Evolutionary conservation across 2,329 filamentous ascomycete genomes (phyloP).

Genomic region (Lasiodiplodia hormozganensis): DNA sequence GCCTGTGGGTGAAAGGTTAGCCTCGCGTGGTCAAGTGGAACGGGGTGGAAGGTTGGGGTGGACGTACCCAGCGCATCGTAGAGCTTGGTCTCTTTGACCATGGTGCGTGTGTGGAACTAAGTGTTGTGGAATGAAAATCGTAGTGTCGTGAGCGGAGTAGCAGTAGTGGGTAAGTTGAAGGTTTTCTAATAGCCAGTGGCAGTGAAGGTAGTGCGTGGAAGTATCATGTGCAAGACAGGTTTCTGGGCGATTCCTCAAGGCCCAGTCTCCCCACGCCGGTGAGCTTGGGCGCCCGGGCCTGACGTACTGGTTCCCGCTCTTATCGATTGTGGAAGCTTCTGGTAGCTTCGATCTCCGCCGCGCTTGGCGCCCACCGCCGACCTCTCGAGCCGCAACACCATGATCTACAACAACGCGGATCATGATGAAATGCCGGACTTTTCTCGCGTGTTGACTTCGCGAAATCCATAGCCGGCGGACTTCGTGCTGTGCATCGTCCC

Average conservation of each 20-base stretch:
- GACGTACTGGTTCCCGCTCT: conserved; percentile 20
- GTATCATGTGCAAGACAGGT: conserved; percentile 16
- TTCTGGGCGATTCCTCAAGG: conserved; percentile 25
- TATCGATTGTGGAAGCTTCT: conserved; percentile 27
- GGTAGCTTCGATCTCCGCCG: conserved; percentile 27
- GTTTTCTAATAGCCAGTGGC: conserved; percentile 22
- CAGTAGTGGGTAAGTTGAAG: not conserved
- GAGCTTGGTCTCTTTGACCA: conserved; percentile 95
- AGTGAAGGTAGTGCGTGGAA: conserved; percentile 12
- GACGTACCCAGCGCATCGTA: conserved; percentile 77
- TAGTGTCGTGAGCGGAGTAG: not conserved
- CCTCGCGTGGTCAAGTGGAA: not conserved
- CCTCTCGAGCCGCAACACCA: conserved; percentile 23
- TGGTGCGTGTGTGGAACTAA: conserved; percentile 46
- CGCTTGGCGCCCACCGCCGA: conserved; percentile 7
- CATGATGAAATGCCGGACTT: conserved; percentile 1
- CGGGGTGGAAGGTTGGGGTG: conserved; percentile 2
- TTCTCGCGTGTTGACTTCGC: not conserved
- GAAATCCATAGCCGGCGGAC: not conserved
- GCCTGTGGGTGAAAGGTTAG: conserved; percentile 41
- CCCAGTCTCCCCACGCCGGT: conserved; percentile 22
- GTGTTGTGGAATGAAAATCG: conserved; percentile 2
- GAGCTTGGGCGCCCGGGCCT: conserved; percentile 16
- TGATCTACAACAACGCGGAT: conserved; percentile 9
- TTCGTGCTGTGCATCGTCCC: not conserved